Percentiles rank a stretch among this genome's conserved stretches.
Conservation (phyloP, 495 filamentous ascomycete species). For the Pseudomonodictys pantanalensis region DNA sequence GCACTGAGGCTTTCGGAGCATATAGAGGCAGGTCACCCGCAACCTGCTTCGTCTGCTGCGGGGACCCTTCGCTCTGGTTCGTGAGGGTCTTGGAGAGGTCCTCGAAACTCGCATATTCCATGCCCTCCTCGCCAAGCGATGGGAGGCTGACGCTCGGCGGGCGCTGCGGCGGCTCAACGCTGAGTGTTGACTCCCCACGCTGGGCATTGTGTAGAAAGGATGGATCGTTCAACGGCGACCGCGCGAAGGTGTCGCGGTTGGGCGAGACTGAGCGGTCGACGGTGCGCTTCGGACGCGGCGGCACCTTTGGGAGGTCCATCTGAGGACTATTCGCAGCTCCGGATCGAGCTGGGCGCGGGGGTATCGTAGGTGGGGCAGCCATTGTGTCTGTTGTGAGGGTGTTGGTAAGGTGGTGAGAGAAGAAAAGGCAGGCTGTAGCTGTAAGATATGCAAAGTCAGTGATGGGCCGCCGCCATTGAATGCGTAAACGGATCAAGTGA, state of each 20-base stretch:
- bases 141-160: conserved; percentile 78
- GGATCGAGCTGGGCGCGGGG: conserved; percentile 56
- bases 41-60: conserved; percentile 72
- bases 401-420: not conserved
- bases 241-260: conserved; percentile 71
- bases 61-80: conserved; percentile 34
- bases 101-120: conserved; percentile 71
- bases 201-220: conserved; percentile 48
- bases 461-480: conserved; percentile 4
- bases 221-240: conserved; percentile 79
- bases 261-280: conserved; percentile 77
- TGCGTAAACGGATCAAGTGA: conserved; percentile 16
- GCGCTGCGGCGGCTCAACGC: conserved; percentile 53
- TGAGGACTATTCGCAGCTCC: conserved; percentile 38
- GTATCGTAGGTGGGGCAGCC: conserved; percentile 54
- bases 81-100: conserved; percentile 35
- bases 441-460: not conserved
- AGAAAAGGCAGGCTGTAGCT: not conserved
- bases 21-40: conserved; percentile 79
- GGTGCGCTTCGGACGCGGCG: conserved; percentile 69
- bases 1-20: conserved; percentile 85
- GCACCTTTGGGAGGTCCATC: conserved; percentile 54
- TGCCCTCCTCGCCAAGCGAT: conserved; percentile 83
- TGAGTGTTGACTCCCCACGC: conserved; percentile 46
- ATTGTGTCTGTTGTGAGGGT: conserved; percentile 41